Percentiles rank a stretch among this genome's conserved stretches.
Evolutionary conservation across 169 alveolate species (phyloP).

Genomic region (Toxoplasma gondii): DNA sequence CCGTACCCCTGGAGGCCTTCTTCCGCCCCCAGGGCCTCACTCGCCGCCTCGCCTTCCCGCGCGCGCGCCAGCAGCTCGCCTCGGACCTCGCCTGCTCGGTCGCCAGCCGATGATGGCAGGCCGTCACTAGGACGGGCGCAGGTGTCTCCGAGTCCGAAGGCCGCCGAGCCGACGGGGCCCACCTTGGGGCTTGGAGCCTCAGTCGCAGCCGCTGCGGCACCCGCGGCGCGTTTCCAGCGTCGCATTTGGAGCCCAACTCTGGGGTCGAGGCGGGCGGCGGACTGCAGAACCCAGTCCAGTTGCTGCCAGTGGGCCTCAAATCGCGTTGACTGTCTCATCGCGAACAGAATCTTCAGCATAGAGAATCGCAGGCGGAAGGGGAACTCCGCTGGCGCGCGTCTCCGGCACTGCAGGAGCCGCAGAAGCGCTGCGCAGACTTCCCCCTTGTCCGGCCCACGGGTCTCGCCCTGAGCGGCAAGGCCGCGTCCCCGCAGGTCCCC

Average conservation of each 20-base stretch:
- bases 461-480: not conserved
- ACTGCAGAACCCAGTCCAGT: slow-evolving; percentile 47
- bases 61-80: slow-evolving; percentile 10
- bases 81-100: not conserved
- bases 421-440: not conserved
- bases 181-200: not conserved
- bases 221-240: slow-evolving; percentile 23
- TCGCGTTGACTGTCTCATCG: slow-evolving; percentile 21
- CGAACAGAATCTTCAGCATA: slow-evolving; percentile 31
- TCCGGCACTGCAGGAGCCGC: not conserved
- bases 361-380: slow-evolving; percentile 14
- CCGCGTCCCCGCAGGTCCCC: not conserved
- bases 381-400: not conserved
- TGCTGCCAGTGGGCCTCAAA: slow-evolving; percentile 44
- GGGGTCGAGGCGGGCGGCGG: slow-evolving; percentile 11
- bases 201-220: slow-evolving; percentile 1
- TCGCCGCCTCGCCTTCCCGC: not conserved
- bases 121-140: not conserved
- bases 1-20: not conserved
- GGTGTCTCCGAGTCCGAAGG: too few relatives aligned
- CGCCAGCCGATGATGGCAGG: not conserved
- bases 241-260: not conserved
- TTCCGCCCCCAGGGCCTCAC: not conserved
- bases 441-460: not conserved
- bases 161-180: not conserved